phyloP scores from a whole-genome alignment of 1,139 yeast species.

The Blastobotrys arbuscula region DNA sequence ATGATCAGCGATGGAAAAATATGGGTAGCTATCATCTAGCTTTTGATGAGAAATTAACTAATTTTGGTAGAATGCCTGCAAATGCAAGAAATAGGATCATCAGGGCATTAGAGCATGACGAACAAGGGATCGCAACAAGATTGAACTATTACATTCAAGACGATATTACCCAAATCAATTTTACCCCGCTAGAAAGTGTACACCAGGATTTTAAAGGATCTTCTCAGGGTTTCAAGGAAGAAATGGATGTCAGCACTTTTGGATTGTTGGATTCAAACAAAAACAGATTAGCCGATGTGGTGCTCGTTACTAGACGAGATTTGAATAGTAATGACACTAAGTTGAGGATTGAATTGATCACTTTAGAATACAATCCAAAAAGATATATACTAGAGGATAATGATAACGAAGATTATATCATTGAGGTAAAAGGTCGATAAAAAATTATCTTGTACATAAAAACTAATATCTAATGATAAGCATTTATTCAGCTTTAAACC shows the following conservation, averaged over 20 bases:
- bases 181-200: conserved; percentile 22
- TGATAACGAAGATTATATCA: conserved; percentile 8
- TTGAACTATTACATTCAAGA: conserved; percentile 15
- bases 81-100: conserved; percentile 23
- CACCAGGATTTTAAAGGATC: conserved; percentile 26
- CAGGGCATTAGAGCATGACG: conserved; percentile 24
- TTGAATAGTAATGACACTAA: conserved; percentile 8
- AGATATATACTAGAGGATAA: conserved; percentile 8
- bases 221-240: conserved; percentile 23
- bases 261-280: conserved; percentile 12
- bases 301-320: conserved; percentile 16
- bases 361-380: conserved; percentile 3
- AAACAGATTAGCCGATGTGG: conserved; percentile 19
- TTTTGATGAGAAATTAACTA: conserved; percentile 12
- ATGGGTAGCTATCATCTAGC: conserved; percentile 26
- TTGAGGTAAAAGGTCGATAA: conserved; percentile 12
- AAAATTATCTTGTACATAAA: neutral
- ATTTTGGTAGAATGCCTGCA: conserved; percentile 10
- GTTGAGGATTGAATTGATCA: conserved; percentile 21
- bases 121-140: conserved; percentile 21
- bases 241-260: conserved; percentile 21
- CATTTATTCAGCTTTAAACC: too few relatives aligned
- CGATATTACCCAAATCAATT: conserved; percentile 12
- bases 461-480: neutral
- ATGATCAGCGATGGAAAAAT: conserved; percentile 27